Conservation (phyloP, 2,329 filamentous ascomycete genomes). For the Berkeleyomyces basicola region DNA sequence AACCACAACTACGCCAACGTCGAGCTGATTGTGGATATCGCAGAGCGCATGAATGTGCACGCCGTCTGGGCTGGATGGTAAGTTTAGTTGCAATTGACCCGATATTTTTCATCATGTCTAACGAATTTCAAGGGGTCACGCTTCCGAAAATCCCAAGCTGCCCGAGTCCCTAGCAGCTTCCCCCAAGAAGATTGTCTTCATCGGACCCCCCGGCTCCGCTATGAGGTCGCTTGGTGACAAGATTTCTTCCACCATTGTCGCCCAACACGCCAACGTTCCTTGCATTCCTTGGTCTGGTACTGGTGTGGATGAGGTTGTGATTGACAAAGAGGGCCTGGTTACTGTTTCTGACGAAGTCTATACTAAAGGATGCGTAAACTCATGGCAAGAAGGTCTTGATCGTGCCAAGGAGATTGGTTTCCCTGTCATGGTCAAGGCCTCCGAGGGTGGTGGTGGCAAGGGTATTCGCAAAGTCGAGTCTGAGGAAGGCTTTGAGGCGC, state of each 20-base stretch:
- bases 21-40: constrained; percentile 95
- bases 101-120: neutral
- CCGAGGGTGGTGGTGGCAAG: constrained; percentile 96
- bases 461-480: constrained; percentile 89
- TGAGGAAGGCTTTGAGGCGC: constrained; percentile 66
- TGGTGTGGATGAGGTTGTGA: constrained; percentile 63
- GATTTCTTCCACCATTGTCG: constrained; percentile 97
- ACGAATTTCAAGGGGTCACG: constrained; percentile 56
- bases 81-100: constrained; percentile 22
- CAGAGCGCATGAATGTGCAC: constrained; percentile 95
- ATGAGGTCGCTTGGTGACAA: constrained; percentile 99
- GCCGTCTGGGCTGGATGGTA: constrained; percentile 98
- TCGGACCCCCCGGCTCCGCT: constrained; percentile 89
- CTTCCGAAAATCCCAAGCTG: constrained; percentile 94
- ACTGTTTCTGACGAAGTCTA: constrained; percentile 80
- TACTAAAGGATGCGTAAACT: constrained; percentile 75
- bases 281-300: constrained; percentile 99
- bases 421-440: constrained; percentile 99
- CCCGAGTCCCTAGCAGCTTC: constrained; percentile 92
- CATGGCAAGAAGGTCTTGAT: constrained; percentile 74
- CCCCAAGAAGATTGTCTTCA: constrained; percentile 97
- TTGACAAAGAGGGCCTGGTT: constrained; percentile 74
- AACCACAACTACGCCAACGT: constrained; percentile 99
- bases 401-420: constrained; percentile 87
- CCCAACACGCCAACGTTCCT: constrained; percentile 87